A percentile compares a stretch with the other conserved stretches of the same genome.
phyloP scores from a whole-genome alignment of 495 filamentous ascomycete species.

The Penicillium argentinense region DNA sequence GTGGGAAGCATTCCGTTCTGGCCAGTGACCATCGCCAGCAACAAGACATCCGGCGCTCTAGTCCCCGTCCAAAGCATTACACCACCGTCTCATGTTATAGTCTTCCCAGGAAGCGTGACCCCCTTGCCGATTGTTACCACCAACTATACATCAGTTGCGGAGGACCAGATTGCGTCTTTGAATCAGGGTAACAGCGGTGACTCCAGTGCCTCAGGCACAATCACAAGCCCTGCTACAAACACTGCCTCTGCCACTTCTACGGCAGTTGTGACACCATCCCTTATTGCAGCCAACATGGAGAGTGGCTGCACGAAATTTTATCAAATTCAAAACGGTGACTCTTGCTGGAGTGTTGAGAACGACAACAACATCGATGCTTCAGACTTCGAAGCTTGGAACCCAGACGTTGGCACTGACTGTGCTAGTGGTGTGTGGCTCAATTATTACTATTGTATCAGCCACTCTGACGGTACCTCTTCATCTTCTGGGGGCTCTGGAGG shows the following conservation, averaged over 20 bases:
- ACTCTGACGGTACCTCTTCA: neutral
- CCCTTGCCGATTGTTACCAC: neutral
- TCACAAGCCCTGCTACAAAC: no score
- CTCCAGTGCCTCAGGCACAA: neutral
- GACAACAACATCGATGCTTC: neutral
- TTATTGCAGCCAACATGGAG: neutral
- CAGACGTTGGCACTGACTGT: neutral
- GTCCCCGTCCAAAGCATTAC: neutral
- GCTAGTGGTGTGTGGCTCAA: neutral
- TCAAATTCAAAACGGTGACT: slow-evolving; percentile 6
- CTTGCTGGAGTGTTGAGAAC: neutral
- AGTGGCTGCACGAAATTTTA: slow-evolving; percentile 4
- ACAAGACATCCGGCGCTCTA: neutral
- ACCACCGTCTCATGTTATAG: neutral
- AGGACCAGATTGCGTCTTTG: no score
- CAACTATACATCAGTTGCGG: neutral
- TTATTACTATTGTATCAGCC: neutral
- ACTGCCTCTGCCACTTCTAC: no score
- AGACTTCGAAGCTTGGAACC: neutral
- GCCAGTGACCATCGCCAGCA: neutral
- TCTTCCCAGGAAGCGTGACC: neutral
- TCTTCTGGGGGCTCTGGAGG: neutral
- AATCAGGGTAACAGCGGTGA: no score
- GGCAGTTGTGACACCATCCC: no score
- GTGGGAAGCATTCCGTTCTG: neutral